Conservation (phyloP, 192 early-diverging fungal species). For the Podila epicladia region DNA sequence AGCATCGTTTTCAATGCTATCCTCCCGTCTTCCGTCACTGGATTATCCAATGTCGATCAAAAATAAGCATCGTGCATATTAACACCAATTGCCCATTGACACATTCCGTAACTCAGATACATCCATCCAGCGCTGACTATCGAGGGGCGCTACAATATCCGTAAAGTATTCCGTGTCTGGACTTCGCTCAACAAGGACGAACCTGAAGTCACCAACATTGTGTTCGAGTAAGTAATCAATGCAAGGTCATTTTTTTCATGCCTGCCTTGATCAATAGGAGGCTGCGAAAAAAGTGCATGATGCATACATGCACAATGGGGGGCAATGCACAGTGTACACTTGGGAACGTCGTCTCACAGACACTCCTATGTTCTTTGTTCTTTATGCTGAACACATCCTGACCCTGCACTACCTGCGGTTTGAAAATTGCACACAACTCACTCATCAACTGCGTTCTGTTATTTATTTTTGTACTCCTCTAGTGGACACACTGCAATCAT, state of each 20-base stretch:
- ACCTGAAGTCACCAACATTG: conserved; percentile 42
- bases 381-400: too few species aligned
- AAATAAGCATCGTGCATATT: not conserved
- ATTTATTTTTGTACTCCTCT: not conserved
- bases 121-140: conserved; percentile 60
- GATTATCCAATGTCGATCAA: too few species aligned
- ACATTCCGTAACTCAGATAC: conserved; percentile 30
- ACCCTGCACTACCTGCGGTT: too few species aligned
- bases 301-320: not conserved
- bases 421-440: too few species aligned
- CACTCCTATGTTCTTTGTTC: too few species aligned
- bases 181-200: conserved; percentile 47
- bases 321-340: not conserved
- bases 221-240: conserved; percentile 47
- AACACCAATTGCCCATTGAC: too few species aligned
- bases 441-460: not conserved
- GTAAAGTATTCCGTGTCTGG: conserved; percentile 56
- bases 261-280: too few species aligned
- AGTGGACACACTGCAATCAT: conserved; percentile 60
- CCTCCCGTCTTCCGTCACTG: too few species aligned
- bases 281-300: not conserved
- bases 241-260: not conserved
- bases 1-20: not conserved
- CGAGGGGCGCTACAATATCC: conserved; percentile 60
- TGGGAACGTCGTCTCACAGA: too few species aligned